A percentile compares a stretch with the other conserved stretches of the same genome.
These are phyloP conservation scores for Paramyrothecium sp. DNA, from an alignment of 2,329 filamentous ascomycete species.

Conservation along the genomic window DNA sequence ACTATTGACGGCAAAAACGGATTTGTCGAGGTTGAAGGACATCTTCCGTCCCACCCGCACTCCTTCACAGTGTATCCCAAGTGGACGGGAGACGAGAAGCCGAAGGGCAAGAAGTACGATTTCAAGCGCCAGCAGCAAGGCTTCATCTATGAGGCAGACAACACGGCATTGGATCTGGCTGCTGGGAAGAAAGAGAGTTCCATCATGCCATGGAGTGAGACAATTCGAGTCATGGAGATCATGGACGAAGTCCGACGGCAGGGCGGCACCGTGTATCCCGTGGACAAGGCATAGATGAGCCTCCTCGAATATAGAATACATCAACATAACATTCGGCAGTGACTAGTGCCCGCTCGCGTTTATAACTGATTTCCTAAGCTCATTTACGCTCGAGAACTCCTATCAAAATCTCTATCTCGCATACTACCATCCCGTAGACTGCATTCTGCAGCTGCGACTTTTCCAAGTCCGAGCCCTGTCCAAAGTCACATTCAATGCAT, in stretches of 20 bases:
- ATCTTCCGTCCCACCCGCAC: constrained; percentile 26
- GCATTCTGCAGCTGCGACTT: not conserved
- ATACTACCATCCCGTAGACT: not conserved
- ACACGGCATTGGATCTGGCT: constrained; percentile 36
- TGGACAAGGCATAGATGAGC: constrained; percentile 15
- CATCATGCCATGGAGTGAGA: constrained; percentile 45
- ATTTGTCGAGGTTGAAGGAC: constrained; percentile 33
- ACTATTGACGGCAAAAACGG: constrained; percentile 40
- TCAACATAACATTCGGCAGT: too few species aligned
- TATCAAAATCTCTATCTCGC: not conserved
- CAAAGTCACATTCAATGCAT: not conserved
- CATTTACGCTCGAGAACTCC: not conserved
- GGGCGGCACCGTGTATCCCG: constrained; percentile 25
- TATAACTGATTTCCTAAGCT: too few species aligned
- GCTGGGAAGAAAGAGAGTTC: constrained; percentile 34
- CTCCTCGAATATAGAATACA: not conserved
- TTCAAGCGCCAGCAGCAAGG: constrained; percentile 26
- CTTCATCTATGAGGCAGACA: constrained; percentile 12
- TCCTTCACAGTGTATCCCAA: constrained; percentile 33
- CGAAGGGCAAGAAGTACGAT: constrained; percentile 27
- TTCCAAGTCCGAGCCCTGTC: not conserved
- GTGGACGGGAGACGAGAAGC: constrained; percentile 9
- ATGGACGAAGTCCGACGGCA: constrained; percentile 43
- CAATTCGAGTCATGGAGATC: constrained; percentile 41
- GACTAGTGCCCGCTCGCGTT: too few species aligned